Base-by-base conservation (phyloP, 805 yeast species). In the Zygosaccharomyces bailii region DNA sequence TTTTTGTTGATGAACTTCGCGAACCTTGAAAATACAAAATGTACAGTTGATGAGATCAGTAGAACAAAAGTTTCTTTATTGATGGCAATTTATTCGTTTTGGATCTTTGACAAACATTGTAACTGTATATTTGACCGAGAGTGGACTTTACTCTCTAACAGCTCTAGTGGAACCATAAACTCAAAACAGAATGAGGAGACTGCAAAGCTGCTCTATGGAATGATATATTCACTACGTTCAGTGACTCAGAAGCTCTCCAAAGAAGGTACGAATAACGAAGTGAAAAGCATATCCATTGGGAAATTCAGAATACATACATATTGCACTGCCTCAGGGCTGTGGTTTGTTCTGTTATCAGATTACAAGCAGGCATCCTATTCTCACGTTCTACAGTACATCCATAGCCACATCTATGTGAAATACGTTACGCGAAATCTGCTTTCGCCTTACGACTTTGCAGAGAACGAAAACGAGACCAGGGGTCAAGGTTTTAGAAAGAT, bases 101-200 rank as follows among this genome's bases (percentile, higher is more conserved):
- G 89, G 86, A 78, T 91, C 44, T 91, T 84, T 61, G 97, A 91
- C 63, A 76, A 93, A 61, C 97, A 91, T 67, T 86, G 97, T 66
- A 82, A 84, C 51, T 90, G 98, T 64, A 80, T 91, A 14, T 91
- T 79, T 66, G 78, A 78, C 50, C 71, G 95, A 42, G 95, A 86
- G 61, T 90, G 83, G 82, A 69, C 74, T 1, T 61, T 68, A 45
- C 55, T 59, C 16, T 42, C 61, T 16, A 56, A 57, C 37, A 52
- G 56, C 24, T 52, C 55, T 11, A 55, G 63, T 31, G 76, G 75
- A 2, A 61, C 72, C 0, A 64, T 67, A 29, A 83, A 82, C 55
- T 67, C 71, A 10, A 76, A 73, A 47, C 81, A 80, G 57, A 73
- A 76, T 34, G 83, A 82, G 39, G 88, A 89, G 58, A 71, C 78